Conservation (phyloP, 495 filamentous ascomycete species). For the Penicillium coffeae region DNA sequence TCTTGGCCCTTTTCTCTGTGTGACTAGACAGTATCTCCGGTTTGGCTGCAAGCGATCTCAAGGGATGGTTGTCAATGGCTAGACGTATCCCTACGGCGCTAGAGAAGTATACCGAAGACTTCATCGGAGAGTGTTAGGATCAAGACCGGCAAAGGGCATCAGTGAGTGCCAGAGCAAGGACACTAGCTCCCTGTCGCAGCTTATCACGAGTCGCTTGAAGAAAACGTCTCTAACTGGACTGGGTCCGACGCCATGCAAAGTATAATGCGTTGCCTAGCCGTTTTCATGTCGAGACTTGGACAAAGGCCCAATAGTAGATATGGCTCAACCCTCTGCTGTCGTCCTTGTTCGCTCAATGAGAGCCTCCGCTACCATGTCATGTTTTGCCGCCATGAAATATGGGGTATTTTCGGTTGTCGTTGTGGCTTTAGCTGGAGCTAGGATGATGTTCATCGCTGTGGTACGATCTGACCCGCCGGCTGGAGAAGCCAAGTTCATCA, state of each 20-base stretch:
- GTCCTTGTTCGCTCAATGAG: not conserved
- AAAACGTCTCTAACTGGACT: conserved; percentile 9
- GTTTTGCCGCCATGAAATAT: not conserved
- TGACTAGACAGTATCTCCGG: conserved; percentile 8
- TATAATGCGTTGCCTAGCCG: conserved; percentile 12
- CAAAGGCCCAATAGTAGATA: conserved; percentile 4
- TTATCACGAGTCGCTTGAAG: not conserved
- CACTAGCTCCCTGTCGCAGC: not conserved
- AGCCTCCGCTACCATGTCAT: not conserved
- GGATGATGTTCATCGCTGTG: conserved; percentile 6
- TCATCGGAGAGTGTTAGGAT: not conserved
- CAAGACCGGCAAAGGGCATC: too few relatives aligned
- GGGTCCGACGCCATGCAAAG: conserved; percentile 16
- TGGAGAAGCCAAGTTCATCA: conserved; percentile 14
- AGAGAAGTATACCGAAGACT: conserved; percentile 1
- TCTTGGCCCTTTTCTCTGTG: conserved; percentile 12
- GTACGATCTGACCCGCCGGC: conserved; percentile 8
- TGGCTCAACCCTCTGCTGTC: not conserved
- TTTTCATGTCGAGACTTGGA: not conserved
- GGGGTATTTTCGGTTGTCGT: conserved; percentile 1
- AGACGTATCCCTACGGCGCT: conserved; percentile 4
- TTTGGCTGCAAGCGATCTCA: conserved; percentile 15
- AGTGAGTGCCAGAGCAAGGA: not conserved
- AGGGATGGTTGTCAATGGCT: conserved; percentile 15
- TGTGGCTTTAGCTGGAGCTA: conserved; percentile 2